phyloP scores from a whole-genome alignment of 2,329 filamentous ascomycete genomes.

The Claviceps sp. region DNA sequence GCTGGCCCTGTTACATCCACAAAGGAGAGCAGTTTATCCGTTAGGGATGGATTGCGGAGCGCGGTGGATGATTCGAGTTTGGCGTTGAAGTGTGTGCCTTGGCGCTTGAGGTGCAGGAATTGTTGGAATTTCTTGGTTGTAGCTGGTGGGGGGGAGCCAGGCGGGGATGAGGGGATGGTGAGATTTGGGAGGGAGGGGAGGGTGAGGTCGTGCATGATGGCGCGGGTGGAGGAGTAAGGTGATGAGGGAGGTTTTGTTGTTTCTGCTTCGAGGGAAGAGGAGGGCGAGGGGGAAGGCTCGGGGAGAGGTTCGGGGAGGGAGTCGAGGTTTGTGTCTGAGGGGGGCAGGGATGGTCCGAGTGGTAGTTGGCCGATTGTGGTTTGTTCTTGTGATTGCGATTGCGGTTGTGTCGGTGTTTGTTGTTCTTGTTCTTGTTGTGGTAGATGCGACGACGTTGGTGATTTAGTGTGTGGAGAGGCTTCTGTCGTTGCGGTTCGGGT shows the following conservation, averaged over 20 bases:
- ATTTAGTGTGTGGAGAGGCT: neutral
- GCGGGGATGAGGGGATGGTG: conserved; percentile 61
- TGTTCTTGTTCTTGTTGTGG: neutral
- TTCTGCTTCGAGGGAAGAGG: conserved; percentile 12
- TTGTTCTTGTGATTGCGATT: neutral
- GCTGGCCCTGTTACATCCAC: conserved; percentile 34
- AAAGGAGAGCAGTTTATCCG: conserved; percentile 60
- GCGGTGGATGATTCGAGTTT: conserved; percentile 54
- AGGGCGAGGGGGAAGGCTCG: conserved; percentile 5
- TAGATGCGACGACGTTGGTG: neutral
- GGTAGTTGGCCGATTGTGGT: conserved; percentile 12
- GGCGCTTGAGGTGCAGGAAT: conserved; percentile 65
- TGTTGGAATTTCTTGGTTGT: conserved; percentile 56
- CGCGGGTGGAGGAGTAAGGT: conserved; percentile 53
- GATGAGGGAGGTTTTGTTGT: conserved; percentile 28
- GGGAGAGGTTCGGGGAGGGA: conserved; percentile 7
- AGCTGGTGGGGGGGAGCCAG: conserved; percentile 39
- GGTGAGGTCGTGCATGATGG: conserved; percentile 56
- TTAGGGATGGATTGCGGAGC: conserved; percentile 57
- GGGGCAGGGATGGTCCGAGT: conserved; percentile 27
- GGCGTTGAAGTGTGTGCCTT: conserved; percentile 66
- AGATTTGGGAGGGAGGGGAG: conserved; percentile 60
- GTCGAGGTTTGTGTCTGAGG: conserved; percentile 11
- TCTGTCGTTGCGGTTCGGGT: neutral
- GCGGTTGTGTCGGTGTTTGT: neutral